Evolutionary conservation across 345 rosid genomes (phyloP).

Genomic region (Cardamine resedifolia): DNA sequence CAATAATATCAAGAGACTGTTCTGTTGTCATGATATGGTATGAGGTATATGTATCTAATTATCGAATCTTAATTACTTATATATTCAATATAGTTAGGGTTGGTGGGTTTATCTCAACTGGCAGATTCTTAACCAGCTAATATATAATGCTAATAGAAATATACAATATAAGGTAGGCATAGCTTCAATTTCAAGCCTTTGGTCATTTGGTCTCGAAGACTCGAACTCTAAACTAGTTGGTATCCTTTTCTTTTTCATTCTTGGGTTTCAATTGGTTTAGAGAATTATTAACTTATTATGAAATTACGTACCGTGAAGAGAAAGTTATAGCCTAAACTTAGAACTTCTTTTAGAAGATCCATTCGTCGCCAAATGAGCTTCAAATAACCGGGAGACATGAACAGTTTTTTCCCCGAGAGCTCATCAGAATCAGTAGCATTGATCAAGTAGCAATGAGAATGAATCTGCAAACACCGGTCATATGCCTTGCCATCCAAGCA

Average conservation of each 20-base stretch:
- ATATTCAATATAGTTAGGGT: background rate
- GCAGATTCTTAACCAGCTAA: too few relatives aligned
- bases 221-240: background rate
- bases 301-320: slow-evolving; percentile 53
- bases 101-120: background rate
- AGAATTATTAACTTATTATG: background rate
- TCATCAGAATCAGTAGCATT: slow-evolving; percentile 29
- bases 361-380: slow-evolving; percentile 68
- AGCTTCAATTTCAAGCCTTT: background rate
- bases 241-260: background rate
- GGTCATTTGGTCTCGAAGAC: background rate
- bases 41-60: background rate
- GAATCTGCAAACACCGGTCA: slow-evolving; percentile 41
- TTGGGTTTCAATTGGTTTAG: background rate
- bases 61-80: background rate
- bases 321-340: slow-evolving; percentile 53
- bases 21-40: background rate
- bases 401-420: slow-evolving; percentile 36
- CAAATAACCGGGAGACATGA: slow-evolving; percentile 49
- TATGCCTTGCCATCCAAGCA: slow-evolving; percentile 53
- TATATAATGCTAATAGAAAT: background rate
- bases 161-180: background rate
- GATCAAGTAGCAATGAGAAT: slow-evolving; percentile 49
- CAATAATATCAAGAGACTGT: background rate
- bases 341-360: slow-evolving; percentile 41